A percentile compares a stretch with the other conserved stretches of the same genome.
These are phyloP conservation scores for Yarrowia deformans DNA, from an alignment of 805 yeast genomes.

Conservation along the genomic window DNA sequence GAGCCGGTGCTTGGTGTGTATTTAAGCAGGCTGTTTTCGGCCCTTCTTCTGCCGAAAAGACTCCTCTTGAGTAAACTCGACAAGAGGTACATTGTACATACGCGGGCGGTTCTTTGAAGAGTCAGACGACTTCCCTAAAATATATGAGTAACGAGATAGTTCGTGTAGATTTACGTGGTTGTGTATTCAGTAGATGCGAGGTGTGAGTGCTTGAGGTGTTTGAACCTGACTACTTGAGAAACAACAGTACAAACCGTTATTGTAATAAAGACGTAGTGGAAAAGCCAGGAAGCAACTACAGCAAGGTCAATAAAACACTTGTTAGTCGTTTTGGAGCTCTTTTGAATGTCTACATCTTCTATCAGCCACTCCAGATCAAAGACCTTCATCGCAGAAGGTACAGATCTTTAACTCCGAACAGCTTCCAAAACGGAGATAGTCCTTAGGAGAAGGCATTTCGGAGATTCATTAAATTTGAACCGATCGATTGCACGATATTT, in stretches of 20 bases:
- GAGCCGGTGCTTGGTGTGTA: slow-evolving; percentile 93
- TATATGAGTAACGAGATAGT: slow-evolving; percentile 29
- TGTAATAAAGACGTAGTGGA: no score
- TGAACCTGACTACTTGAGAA: no score
- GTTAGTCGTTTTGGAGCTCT: no score
- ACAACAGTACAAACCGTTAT: no score
- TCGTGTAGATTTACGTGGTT: no score
- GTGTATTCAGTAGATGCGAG: no score
- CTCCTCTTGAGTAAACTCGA: slow-evolving; percentile 37
- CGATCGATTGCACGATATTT: not conserved
- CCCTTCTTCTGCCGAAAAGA: slow-evolving; percentile 12
- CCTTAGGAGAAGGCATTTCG: not conserved
- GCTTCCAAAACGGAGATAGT: not conserved
- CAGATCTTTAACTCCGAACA: slow-evolving; percentile 5
- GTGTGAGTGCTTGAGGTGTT: no score
- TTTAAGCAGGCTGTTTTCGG: slow-evolving; percentile 56
- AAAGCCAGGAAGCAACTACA: not conserved
- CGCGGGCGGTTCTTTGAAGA: slow-evolving; percentile 12
- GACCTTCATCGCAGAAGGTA: not conserved
- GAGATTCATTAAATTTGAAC: not conserved
- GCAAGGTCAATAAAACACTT: not conserved
- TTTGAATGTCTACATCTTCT: no score
- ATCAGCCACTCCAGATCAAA: no score
- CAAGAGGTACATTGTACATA: slow-evolving; percentile 39
- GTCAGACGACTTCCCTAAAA: slow-evolving; percentile 11